These are phyloP conservation scores for Stemphylium lycopersici DNA, from an alignment of 2,329 filamentous ascomycete genomes.

Conservation along the genomic window DNA sequence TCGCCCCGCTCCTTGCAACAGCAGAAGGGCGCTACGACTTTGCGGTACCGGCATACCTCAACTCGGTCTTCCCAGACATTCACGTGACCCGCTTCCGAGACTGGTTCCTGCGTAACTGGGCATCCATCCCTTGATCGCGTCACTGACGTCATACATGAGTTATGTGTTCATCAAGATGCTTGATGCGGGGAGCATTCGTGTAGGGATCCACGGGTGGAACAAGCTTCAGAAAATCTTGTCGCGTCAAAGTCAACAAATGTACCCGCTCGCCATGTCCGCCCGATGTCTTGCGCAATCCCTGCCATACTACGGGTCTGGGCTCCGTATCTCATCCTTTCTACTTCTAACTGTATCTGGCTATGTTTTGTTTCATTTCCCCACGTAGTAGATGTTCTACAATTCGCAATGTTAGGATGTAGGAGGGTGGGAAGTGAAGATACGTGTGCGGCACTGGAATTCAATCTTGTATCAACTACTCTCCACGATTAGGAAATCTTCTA, in stretches of 20 bases:
- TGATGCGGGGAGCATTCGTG: neutral
- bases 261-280: neutral
- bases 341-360: neutral
- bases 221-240: neutral
- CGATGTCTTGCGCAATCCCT: neutral
- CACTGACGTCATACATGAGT: neutral
- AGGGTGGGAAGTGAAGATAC: too few relatives aligned
- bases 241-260: neutral
- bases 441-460: too few relatives aligned
- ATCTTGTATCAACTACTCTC: too few relatives aligned
- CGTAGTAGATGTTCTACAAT: neutral
- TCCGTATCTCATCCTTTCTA: neutral
- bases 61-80: constrained; percentile 52
- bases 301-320: neutral
- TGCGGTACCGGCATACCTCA: constrained; percentile 62
- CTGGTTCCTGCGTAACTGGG: constrained; percentile 50
- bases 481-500: too few relatives aligned
- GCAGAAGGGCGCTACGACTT: constrained; percentile 73
- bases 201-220: neutral
- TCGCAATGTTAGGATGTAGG: neutral
- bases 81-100: constrained; percentile 43
- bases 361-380: neutral
- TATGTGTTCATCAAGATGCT: neutral
- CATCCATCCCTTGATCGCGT: constrained; percentile 33
- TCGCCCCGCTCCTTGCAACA: constrained; percentile 70